Evolutionary conservation across 2,329 filamentous ascomycete genomes (phyloP).

Genomic region (Aspergillus quadrilineatus): DNA sequence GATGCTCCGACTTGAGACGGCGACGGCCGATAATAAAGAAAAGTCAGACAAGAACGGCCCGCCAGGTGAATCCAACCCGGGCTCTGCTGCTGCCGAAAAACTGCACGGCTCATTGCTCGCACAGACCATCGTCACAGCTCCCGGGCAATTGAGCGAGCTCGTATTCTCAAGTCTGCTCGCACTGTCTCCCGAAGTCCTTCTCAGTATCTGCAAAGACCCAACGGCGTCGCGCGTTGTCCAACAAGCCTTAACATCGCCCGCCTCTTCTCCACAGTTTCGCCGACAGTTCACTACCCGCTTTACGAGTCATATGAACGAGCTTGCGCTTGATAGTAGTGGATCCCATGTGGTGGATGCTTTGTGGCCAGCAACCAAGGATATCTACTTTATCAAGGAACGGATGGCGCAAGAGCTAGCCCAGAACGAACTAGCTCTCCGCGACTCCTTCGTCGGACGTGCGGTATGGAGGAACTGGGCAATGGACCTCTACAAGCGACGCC

Average conservation of each 20-base stretch:
- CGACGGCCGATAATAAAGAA: conserved; percentile 48
- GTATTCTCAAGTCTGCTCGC: conserved; percentile 71
- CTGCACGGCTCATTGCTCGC: conserved; percentile 81
- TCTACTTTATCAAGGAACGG: conserved; percentile 67
- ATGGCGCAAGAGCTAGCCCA: conserved; percentile 63
- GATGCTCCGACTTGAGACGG: conserved; percentile 59
- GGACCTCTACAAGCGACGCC: conserved; percentile 65
- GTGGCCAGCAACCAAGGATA: conserved; percentile 62
- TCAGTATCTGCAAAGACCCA: conserved; percentile 65
- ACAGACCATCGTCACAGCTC: conserved; percentile 72
- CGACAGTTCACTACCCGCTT: conserved; percentile 65
- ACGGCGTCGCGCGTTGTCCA: conserved; percentile 64
- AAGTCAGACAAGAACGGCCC: conserved; percentile 35
- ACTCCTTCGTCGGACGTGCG: conserved; percentile 63
- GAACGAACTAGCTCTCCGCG: conserved; percentile 61
- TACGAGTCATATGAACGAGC: conserved; percentile 59
- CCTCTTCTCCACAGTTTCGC: conserved; percentile 56
- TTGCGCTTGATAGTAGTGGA: conserved; percentile 61
- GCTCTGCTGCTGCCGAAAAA: conserved; percentile 53
- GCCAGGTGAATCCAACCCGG: conserved; percentile 16
- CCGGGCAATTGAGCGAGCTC: conserved; percentile 66
- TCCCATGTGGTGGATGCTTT: conserved; percentile 68
- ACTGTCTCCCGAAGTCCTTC: conserved; percentile 55
- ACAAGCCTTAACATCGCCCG: conserved; percentile 57
- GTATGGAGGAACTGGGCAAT: conserved; percentile 75